These are phyloP conservation scores for Sporothrix variecibatus DNA, from an alignment of 2,329 filamentous ascomycete species.

Conservation along the genomic window DNA sequence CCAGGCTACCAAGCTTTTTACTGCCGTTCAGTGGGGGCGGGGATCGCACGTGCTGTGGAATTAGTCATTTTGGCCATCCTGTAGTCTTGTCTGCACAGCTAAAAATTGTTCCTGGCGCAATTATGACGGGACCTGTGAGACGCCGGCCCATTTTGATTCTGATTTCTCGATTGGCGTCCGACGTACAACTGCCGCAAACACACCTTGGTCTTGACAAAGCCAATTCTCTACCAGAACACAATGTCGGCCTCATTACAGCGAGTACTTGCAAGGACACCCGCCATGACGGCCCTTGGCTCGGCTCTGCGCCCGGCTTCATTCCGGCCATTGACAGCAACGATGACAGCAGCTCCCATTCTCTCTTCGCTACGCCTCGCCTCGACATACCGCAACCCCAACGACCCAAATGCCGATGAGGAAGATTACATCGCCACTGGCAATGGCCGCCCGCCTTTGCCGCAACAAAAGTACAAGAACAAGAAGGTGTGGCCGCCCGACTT, in stretches of 20 bases:
- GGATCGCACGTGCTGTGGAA: neutral
- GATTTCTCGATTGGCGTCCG: neutral
- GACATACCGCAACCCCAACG: conserved; percentile 12
- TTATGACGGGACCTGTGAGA: neutral
- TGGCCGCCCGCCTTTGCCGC: neutral
- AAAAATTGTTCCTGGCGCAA: conserved; percentile 1
- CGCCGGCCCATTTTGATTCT: neutral
- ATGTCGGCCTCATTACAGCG: conserved; percentile 1
- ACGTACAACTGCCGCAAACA: too few relatives aligned
- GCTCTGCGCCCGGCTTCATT: neutral
- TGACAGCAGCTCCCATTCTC: neutral
- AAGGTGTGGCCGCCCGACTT: conserved; percentile 81
- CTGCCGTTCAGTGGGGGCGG: neutral
- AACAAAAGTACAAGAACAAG: conserved; percentile 57
- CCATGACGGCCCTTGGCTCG: neutral
- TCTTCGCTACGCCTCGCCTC: neutral
- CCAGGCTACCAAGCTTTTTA: neutral
- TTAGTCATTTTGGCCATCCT: neutral
- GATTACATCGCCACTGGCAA: neutral
- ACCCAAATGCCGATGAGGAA: neutral
- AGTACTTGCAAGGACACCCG: neutral
- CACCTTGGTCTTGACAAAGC: neutral
- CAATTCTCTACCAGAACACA: neutral
- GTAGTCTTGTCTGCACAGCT: neutral
- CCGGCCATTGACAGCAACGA: neutral